Conservation (phyloP, 148 eudicot species). For the Beta vulgaris region DNA sequence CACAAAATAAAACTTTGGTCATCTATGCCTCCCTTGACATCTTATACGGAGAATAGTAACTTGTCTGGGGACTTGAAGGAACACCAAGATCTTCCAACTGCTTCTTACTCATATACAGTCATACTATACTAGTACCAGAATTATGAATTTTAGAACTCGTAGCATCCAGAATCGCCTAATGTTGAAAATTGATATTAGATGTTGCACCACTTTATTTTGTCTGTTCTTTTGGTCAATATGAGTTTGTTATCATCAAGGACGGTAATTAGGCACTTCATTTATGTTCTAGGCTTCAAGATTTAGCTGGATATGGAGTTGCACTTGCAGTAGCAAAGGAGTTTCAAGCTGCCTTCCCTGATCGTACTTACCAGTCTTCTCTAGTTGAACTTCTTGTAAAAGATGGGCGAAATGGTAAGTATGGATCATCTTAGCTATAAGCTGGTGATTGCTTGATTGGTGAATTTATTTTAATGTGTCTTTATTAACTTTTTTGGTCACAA, state of each 20-base stretch:
- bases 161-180: background rate
- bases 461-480: conserved; percentile 2
- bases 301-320: conserved; percentile 84
- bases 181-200: background rate
- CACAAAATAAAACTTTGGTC: background rate
- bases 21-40: background rate
- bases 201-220: background rate
- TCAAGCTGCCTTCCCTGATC: conserved; percentile 55
- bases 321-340: conserved; percentile 52
- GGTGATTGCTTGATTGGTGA: background rate
- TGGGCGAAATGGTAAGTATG: conserved; percentile 78
- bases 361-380: conserved; percentile 57
- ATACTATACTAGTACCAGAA: background rate
- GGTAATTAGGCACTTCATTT: conserved; percentile 9
- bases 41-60: no score
- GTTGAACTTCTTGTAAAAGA: conserved; percentile 60
- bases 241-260: background rate
- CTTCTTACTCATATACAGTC: no score
- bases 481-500: conserved; percentile 6
- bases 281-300: conserved; percentile 68
- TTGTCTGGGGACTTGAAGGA: background rate
- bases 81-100: background rate
- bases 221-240: background rate
- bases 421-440: background rate
- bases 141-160: background rate